Evolutionary conservation across 768 basidiomycete species (phyloP).

Genomic region (Pleurotus tuber-regium): DNA sequence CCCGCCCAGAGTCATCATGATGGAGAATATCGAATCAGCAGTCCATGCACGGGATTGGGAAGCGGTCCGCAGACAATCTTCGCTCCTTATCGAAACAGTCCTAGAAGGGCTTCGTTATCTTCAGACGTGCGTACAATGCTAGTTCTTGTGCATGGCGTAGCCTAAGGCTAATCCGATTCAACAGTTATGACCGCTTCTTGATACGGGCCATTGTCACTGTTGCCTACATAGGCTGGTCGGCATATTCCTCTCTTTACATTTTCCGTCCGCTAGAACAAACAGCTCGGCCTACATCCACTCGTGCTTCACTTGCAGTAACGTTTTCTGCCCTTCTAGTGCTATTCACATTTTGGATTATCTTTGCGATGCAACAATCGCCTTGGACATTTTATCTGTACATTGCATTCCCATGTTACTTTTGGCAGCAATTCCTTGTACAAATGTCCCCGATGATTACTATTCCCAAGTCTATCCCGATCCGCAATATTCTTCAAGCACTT

Average conservation of each 20-base stretch:
- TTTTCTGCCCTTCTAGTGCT: slow-evolving; percentile 22
- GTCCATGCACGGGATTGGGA: slow-evolving; percentile 43
- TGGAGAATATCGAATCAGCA: slow-evolving; percentile 43
- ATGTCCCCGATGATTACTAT: slow-evolving; percentile 14
- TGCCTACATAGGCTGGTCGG: slow-evolving; percentile 79
- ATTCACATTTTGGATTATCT: slow-evolving; percentile 43
- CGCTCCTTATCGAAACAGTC: slow-evolving; percentile 48
- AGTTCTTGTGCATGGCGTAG: background rate
- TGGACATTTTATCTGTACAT: slow-evolving; percentile 76
- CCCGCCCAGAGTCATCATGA: slow-evolving; percentile 29
- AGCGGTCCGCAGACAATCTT: slow-evolving; percentile 47
- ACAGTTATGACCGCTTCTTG: slow-evolving; percentile 59
- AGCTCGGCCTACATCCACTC: background rate
- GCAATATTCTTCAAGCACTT: slow-evolving; percentile 19
- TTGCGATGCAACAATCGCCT: slow-evolving; percentile 63
- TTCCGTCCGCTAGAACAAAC: slow-evolving; percentile 39
- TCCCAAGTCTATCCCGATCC: slow-evolving; percentile 4
- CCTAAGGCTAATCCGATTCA: background rate
- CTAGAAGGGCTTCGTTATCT: slow-evolving; percentile 72
- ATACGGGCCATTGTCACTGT: slow-evolving; percentile 66
- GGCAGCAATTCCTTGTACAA: slow-evolving; percentile 51
- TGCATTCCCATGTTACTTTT: slow-evolving; percentile 75
- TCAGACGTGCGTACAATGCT: slow-evolving; percentile 57
- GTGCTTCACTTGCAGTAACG: slow-evolving; percentile 13
- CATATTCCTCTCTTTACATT: slow-evolving; percentile 59